These are phyloP conservation scores for Candida taoyuanica DNA, from an alignment of 805 yeast genomes.

Conservation along the genomic window DNA sequence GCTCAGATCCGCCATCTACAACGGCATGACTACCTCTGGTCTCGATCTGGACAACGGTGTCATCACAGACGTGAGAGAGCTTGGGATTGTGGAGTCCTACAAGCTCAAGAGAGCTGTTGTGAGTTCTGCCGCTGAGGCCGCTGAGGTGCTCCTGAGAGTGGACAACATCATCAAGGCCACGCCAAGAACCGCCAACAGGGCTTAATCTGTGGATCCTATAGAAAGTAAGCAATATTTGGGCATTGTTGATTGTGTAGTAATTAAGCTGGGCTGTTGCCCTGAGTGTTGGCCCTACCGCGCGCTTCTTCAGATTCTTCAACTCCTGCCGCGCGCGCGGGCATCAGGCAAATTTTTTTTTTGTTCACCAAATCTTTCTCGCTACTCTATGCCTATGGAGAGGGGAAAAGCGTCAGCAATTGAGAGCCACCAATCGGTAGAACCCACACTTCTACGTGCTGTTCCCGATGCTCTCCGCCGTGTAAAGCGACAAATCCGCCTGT, in stretches of 20 bases:
- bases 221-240: not conserved
- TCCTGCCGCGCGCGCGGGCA: too few species aligned
- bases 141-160: conserved; percentile 91
- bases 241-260: not conserved
- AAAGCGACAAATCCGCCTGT: too few species aligned
- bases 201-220: conserved; percentile 22
- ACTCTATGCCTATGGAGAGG: too few species aligned
- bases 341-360: too few species aligned
- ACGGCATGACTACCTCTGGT: conserved; percentile 89
- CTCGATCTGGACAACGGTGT: conserved; percentile 79
- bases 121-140: conserved; percentile 95
- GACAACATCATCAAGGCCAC: conserved; percentile 96
- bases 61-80: conserved; percentile 90
- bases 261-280: conserved; percentile 2
- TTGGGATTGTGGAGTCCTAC: conserved; percentile 89
- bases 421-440: not conserved
- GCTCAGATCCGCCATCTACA: conserved; percentile 77
- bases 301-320: not conserved
- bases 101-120: conserved; percentile 93
- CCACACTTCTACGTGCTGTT: not conserved
- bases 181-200: conserved; percentile 95
- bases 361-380: too few species aligned
- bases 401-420: too few species aligned
- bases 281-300: not conserved
- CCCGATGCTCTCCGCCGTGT: not conserved